Evolutionary conservation across 306 rosid genomes (phyloP), one percentile per base, ranked within the genome.

Genomic region (Purshia tridentata): DNA sequence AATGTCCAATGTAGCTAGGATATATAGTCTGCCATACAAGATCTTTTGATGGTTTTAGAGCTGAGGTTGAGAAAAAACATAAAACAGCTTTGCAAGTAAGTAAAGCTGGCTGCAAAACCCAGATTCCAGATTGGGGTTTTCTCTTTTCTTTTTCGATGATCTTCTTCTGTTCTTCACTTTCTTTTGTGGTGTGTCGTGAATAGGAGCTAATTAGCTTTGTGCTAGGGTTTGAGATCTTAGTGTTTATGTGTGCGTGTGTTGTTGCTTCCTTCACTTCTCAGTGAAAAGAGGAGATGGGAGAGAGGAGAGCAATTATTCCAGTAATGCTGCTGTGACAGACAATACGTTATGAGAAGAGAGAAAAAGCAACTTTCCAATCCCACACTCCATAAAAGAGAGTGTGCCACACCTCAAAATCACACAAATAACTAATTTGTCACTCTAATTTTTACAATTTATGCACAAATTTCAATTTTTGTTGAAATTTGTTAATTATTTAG

Each of bases 301-400:
- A 18, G 13, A 63, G 42, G 74, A 58, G 40, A 53, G 54, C 67
- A 86, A 84, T 81, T 62, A 77, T 81, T 80, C 84, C 72, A 59
- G 74, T 51, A 63, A 16, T 63, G 67, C 29, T 20, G 8, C 14
- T 49, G 37, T 72, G 83, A 61, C 79, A 77, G 88, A 58, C 70
- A 67, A 69, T 46, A 40, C 78, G 35, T 63, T 40, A 61, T 46
- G 57, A 54, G 49, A 70, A 71, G 69, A 42, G 37, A 19, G 6
- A 29, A 29, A 29, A 29, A 29, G 35, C 2, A 29, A 20, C 4
- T 29, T 18, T 20, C 49, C 37, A 47, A 22, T 47, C 16, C 69
- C 70, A 72, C 62, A 62, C 63, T 72, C 60, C 47, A 53, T n/a
- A 22, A 35, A 65, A 48, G 73, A 35, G 69, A 37, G 82, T 70